Evolutionary conservation across 352 stramenopile species (phyloP).

Genomic region (Phytopythium montanum): DNA sequence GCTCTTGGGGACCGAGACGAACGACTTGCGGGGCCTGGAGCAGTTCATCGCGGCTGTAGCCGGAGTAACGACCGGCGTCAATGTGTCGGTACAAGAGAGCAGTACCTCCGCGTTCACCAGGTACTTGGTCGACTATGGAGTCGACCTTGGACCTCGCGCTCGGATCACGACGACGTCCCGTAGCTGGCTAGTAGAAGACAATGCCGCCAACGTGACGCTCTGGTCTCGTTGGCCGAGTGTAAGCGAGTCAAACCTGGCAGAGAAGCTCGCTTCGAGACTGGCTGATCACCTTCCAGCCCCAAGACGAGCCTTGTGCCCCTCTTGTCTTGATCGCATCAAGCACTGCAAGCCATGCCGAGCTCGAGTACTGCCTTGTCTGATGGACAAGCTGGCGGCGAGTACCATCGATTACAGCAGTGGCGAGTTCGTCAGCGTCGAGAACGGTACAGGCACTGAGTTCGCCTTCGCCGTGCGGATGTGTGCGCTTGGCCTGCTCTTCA

Average conservation of each 20-base stretch:
- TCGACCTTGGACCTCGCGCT: too few relatives aligned
- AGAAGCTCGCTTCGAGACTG: too few relatives aligned
- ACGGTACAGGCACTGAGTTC: background rate
- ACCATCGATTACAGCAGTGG: background rate
- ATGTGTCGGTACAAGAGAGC: too few relatives aligned
- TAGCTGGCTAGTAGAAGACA: too few relatives aligned
- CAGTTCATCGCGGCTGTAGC: background rate
- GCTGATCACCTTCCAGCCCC: background rate
- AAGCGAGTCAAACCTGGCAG: too few relatives aligned
- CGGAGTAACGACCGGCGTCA: too few relatives aligned
- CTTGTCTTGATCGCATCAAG: background rate
- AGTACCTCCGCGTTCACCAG: too few relatives aligned
- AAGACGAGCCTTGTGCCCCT: background rate
- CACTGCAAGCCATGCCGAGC: constrained; percentile 10
- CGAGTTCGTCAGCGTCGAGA: background rate
- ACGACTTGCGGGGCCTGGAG: background rate
- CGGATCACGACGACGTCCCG: too few relatives aligned
- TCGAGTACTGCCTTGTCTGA: constrained; percentile 10
- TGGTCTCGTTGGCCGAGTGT: too few relatives aligned
- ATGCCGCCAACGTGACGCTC: too few relatives aligned
- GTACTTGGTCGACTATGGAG: too few relatives aligned
- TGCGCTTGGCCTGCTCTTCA: background rate
- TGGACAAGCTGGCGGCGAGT: constrained; percentile 1
- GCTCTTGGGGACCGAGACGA: background rate
- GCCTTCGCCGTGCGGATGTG: constrained; percentile 1